Percentiles rank a stretch among this genome's conserved stretches.
These are phyloP conservation scores for Populus deltoides DNA, from an alignment of 345 rosid species.

Conservation along the genomic window DNA sequence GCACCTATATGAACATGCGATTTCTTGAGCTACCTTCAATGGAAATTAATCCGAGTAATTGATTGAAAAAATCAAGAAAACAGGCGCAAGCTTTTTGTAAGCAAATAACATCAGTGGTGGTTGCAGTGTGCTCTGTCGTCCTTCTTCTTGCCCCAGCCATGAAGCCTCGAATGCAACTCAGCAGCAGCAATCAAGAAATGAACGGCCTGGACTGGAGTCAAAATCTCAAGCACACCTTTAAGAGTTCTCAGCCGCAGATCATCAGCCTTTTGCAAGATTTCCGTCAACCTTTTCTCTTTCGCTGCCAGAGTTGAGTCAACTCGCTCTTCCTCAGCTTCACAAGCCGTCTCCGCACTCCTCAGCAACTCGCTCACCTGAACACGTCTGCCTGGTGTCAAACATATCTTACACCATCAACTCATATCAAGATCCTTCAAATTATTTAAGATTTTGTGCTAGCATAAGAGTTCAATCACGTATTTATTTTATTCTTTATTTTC, in stretches of 20 bases:
- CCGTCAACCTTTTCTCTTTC: slow-evolving; percentile 27
- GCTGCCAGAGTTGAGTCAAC: slow-evolving; percentile 24
- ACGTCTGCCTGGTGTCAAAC: not conserved
- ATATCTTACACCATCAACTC: too few species aligned
- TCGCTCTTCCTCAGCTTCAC: not conserved
- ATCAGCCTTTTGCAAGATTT: slow-evolving; percentile 35
- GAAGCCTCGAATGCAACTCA: slow-evolving; percentile 44
- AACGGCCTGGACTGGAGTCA: slow-evolving; percentile 38
- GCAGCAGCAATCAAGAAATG: slow-evolving; percentile 51
- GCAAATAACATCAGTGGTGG: not conserved
- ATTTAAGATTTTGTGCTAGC: too few species aligned
- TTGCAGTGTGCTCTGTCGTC: not conserved
- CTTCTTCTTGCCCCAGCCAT: slow-evolving; percentile 41
- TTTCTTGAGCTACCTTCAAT: too few species aligned
- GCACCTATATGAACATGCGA: too few species aligned
- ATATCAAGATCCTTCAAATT: too few species aligned
- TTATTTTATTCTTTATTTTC: too few species aligned
- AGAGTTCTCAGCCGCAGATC: slow-evolving; percentile 43
- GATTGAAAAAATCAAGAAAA: too few species aligned
- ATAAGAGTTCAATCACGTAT: too few species aligned
- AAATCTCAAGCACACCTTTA: slow-evolving; percentile 21
- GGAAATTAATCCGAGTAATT: too few species aligned
- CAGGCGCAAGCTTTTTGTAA: too few species aligned
- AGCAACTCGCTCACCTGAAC: slow-evolving; percentile 19
- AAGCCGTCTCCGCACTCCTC: not conserved